Conservation (phyloP, 2,329 filamentous ascomycete species). For the Penicillium psychrosexuale region DNA sequence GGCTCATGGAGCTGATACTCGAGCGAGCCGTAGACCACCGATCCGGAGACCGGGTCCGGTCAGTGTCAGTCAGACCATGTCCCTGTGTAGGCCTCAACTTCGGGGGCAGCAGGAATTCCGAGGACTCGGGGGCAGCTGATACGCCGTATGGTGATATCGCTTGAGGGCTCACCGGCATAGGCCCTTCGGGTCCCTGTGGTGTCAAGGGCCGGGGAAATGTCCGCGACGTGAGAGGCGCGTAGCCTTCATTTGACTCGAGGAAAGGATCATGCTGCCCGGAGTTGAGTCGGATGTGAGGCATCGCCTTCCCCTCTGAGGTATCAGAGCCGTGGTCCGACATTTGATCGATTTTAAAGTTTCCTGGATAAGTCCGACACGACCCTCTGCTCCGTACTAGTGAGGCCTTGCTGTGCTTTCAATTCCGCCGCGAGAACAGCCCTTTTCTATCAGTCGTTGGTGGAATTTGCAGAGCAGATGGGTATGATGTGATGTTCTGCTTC, state of each 20-base stretch:
- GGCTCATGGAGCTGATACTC: slow-evolving; percentile 58
- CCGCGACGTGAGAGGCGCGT: slow-evolving; percentile 16
- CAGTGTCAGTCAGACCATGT: slow-evolving; percentile 49
- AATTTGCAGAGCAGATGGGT: neutral
- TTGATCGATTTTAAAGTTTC: neutral
- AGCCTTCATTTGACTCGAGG: slow-evolving; percentile 35
- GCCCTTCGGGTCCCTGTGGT: slow-evolving; percentile 14
- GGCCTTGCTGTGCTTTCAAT: neutral
- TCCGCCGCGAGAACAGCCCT: neutral
- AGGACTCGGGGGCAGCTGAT: slow-evolving; percentile 49
- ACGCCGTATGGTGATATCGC: slow-evolving; percentile 42
- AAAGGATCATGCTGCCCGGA: slow-evolving; percentile 56
- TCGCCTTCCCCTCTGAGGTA: slow-evolving; percentile 15
- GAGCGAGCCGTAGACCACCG: slow-evolving; percentile 59
- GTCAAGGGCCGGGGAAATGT: slow-evolving; percentile 26
- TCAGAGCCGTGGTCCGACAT: slow-evolving; percentile 21
- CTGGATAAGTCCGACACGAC: neutral
- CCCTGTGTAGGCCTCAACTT: slow-evolving; percentile 43
- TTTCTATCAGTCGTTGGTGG: neutral
- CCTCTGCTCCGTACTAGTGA: neutral
- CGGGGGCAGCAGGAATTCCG: slow-evolving; percentile 41
- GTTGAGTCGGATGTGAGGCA: slow-evolving; percentile 64
- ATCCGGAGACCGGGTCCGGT: slow-evolving; percentile 47
- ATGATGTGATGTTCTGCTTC: neutral
- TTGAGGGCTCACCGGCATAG: slow-evolving; percentile 10